Evolutionary conservation across 2,329 filamentous ascomycete species (phyloP), one percentile per base, ranked within the genome.

Genomic region (Trichoderma polysporum): DNA sequence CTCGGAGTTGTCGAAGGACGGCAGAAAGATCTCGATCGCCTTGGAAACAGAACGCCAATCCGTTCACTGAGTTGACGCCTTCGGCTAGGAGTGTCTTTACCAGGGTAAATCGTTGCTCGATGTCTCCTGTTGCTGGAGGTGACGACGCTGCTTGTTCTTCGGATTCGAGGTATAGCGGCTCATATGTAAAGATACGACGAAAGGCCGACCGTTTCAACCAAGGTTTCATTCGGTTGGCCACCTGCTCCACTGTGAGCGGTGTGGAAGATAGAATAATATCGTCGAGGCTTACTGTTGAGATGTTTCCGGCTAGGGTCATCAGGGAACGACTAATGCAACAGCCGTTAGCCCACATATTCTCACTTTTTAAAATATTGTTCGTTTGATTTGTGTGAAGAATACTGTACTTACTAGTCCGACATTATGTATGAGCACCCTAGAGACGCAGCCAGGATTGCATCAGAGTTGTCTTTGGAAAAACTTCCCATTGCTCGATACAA

Each of bases 241-340:
- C 60, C 60, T 64, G 37, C 37, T 52, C 17, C 35, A 39, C n/a
- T 45, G 37, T 56, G 49, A 64, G 50, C 37, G 25, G 27, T 25
- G 35, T 35, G 5, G 13, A 56, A 35, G 49, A 64, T 3, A 56
- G 37, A 25, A 56, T 27, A 37, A 64, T 35, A 12, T 45, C 19
- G n/a, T 64, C 47, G 49, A 47, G 37, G 37, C 60, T 64, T 64
- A 64, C 60, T 33, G 37, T 64, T 17, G 60, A 64, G 4, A 56
- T 56, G 3, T 54, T 54, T 27, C 47, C 49, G 15, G 60, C 50
- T 10, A 64, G 27, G 12, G 50, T 47, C 60, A 64, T 64, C 27
- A 64, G 17, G 25, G 60, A 56, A 10, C 60, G 60, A 4, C 60
- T 64, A 15, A 35, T 2, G 2, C 2, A 27, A 7, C 4, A n/a